These are phyloP conservation scores for Hypomontagnella submonticulosa DNA, from an alignment of 495 filamentous ascomycete species.

Conservation along the genomic window DNA sequence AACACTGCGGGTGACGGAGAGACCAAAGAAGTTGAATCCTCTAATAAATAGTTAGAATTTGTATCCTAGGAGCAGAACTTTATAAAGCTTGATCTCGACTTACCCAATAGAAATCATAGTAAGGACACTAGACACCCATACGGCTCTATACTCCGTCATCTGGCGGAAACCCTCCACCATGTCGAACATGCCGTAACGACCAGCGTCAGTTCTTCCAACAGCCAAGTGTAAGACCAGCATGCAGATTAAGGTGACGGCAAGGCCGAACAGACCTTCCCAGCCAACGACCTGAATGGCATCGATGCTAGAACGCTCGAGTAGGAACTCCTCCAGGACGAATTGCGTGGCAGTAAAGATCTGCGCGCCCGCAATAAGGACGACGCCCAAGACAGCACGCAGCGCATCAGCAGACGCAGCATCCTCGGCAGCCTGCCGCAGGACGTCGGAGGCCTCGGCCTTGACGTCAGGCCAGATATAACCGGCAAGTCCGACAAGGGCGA, in stretches of 20 bases:
- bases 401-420: conserved; percentile 61
- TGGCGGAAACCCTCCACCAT: conserved; percentile 83
- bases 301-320: conserved; percentile 88
- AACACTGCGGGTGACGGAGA: conserved; percentile 88
- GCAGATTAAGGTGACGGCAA: conserved; percentile 78
- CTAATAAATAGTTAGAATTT: conserved; percentile 54
- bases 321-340: conserved; percentile 95
- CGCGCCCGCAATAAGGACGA: conserved; percentile 87
- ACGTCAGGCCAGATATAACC: conserved; percentile 79
- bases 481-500: conserved; percentile 88
- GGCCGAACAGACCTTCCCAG: conserved; percentile 96
- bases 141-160: conserved; percentile 72
- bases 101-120: conserved; percentile 99
- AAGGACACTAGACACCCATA: conserved; percentile 78
- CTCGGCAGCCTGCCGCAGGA: conserved; percentile 41
- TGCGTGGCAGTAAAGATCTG: conserved; percentile 97
- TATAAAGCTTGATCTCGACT: conserved; percentile 45
- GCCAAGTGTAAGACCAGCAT: conserved; percentile 83
- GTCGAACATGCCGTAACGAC: conserved; percentile 88
- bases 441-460: conserved; percentile 53
- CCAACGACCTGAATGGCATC: conserved; percentile 92
- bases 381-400: conserved; percentile 78
- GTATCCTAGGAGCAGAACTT: conserved; percentile 21
- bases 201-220: conserved; percentile 78
- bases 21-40: conserved; percentile 98